These are phyloP conservation scores for Ceratocystis papillata DNA, from an alignment of 2,329 filamentous ascomycete species.

Conservation along the genomic window DNA sequence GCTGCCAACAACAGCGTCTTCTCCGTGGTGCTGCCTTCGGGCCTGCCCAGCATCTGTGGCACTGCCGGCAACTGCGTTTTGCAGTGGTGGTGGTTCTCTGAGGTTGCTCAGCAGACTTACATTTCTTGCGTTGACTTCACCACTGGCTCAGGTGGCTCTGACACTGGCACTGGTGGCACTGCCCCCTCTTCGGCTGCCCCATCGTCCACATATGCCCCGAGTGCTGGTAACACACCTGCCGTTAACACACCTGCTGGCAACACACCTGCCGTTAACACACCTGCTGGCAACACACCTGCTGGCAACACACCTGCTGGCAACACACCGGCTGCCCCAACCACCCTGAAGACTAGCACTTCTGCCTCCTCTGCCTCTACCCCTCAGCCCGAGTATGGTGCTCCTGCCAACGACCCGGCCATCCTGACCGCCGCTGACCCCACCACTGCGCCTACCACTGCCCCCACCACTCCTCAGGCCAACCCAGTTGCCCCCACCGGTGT, in stretches of 20 bases:
- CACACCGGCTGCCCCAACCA: neutral
- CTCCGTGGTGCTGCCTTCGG: slow-evolving; percentile 33
- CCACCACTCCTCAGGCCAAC: neutral
- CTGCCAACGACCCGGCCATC: neutral
- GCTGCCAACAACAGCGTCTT: slow-evolving; percentile 38
- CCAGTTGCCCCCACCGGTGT: neutral
- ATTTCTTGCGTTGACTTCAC: slow-evolving; percentile 34
- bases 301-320: neutral
- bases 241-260: neutral
- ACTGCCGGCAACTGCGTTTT: slow-evolving; percentile 32
- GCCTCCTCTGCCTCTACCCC: neutral
- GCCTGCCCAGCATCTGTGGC: slow-evolving; percentile 29
- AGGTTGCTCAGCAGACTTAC: slow-evolving; percentile 33
- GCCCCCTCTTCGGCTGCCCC: neutral
- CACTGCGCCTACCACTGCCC: neutral
- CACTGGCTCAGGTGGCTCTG: slow-evolving; percentile 12
- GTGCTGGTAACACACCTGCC: neutral
- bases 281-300: neutral
- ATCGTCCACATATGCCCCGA: neutral
- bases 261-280: neutral
- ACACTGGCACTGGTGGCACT: neutral
- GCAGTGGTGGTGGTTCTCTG: slow-evolving; percentile 40
- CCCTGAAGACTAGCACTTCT: neutral
- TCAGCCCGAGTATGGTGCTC: neutral
- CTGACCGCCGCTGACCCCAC: neutral